A percentile compares a stretch with the other conserved stretches of the same genome.
Conservation (phyloP, 345 rosid genomes). For the Boechera stricta region DNA sequence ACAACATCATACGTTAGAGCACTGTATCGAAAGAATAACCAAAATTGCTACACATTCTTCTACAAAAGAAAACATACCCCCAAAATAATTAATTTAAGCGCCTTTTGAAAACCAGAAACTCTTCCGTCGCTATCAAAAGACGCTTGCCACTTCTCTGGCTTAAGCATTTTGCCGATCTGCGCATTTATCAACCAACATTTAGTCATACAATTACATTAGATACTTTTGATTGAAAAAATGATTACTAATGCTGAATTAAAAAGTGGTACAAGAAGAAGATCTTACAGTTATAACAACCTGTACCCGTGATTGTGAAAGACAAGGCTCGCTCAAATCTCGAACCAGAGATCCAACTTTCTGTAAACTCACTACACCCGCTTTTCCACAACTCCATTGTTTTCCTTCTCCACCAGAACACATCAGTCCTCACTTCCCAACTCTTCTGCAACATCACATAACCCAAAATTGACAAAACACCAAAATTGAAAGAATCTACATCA, state of each 20-base stretch:
- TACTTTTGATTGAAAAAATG: neutral
- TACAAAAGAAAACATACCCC: conserved; percentile 64
- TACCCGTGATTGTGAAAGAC: conserved; percentile 69
- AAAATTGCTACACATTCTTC: neutral
- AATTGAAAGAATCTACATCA: neutral
- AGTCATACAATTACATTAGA: conserved; percentile 4
- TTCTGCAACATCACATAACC: conserved; percentile 32
- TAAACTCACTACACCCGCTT: conserved; percentile 61
- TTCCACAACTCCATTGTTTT: conserved; percentile 80
- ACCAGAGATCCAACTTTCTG: conserved; percentile 76
- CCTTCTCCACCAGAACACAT: conserved; percentile 68
- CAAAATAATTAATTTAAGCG: conserved; percentile 67
- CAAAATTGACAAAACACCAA: conserved; percentile 33
- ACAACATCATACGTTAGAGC: conserved; percentile 39
- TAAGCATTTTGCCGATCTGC: conserved; percentile 84
- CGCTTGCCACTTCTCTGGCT: conserved; percentile 87
- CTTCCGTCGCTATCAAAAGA: conserved; percentile 81
- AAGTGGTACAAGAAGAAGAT: conserved; percentile 31
- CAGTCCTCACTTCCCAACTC: conserved; percentile 47
- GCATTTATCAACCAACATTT: conserved; percentile 27
- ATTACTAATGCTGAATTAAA: neutral
- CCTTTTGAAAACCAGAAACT: conserved; percentile 77
- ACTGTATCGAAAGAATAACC: neutral
- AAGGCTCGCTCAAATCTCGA: conserved; percentile 85
- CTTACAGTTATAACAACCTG: conserved; percentile 77